A percentile compares a stretch with the other conserved stretches of the same genome.
Evolutionary conservation across 306 rosid genomes (phyloP).

Genomic region (Sophora flavescens): DNA sequence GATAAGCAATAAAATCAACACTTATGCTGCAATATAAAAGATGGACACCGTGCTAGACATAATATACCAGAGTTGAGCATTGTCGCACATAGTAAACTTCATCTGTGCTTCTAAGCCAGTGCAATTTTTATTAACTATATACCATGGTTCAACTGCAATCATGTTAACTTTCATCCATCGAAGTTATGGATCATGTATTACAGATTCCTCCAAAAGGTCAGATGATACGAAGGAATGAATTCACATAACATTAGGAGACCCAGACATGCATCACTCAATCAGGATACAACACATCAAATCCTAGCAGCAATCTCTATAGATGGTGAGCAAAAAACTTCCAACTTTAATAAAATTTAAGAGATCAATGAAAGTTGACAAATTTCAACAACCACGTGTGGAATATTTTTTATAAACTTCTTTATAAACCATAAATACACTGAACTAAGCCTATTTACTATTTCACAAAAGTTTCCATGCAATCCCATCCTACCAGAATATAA

Average conservation of each 20-base stretch:
- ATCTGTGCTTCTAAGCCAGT: neutral
- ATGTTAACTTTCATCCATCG: neutral
- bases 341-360: neutral
- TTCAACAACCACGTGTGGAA: slow-evolving; percentile 8
- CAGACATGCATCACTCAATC: neutral
- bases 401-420: neutral
- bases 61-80: slow-evolving; percentile 21
- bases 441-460: slow-evolving; percentile 3
- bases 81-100: slow-evolving; percentile 20
- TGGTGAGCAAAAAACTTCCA: neutral
- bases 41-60: neutral
- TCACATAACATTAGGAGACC: slow-evolving; percentile 19
- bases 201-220: slow-evolving; percentile 12
- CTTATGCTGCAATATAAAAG: slow-evolving; percentile 29
- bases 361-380: neutral
- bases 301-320: neutral
- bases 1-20: slow-evolving; percentile 42
- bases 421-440: neutral
- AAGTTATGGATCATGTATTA: neutral
- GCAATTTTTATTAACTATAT: slow-evolving; percentile 5
- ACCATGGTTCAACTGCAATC: slow-evolving; percentile 30
- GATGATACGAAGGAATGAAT: slow-evolving; percentile 10
- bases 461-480: neutral
- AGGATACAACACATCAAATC: slow-evolving; percentile 10
- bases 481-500: slow-evolving; percentile 16